Evolutionary conservation across 176 grass and related monocot genomes (phyloP), one percentile per base, ranked within the genome.

Genomic region (Saccharum spontaneum): DNA sequence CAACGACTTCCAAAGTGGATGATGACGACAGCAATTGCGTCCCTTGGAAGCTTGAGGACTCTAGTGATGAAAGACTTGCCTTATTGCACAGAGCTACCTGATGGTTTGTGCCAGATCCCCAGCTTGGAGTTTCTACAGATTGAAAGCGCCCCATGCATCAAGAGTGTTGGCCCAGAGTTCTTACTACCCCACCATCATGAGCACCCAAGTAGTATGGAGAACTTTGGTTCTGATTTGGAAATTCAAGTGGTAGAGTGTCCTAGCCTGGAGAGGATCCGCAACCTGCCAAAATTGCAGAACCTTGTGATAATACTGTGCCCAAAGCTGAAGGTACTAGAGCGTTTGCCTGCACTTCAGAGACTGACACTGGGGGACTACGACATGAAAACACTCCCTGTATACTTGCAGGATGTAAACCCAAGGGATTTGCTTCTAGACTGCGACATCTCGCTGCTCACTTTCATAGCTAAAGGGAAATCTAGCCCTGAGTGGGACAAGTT

Each of bases 161-260:
- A 12, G 10, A 0, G 10, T 63, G 0, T 63, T 63, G 60, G 60
- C 1, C 24, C 24, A 26, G 60, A 63, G 9, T 63, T 63, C 1
- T 14, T 63, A 26, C 3, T 5, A 23, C 24, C 18, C 14, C 45
- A 4, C 45, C 45, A 48, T 48, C 46, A 48, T 48, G 46, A 48
- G 13, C 46, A 5, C 46, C 46, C 13, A 48, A 14, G 46, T 0
- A 0, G 1, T 48, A 1, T 48, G 46, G 46, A 48, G 6, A 55
- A 55, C 50, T 3, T 55, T 8, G 50, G 50, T 20, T 7, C 17
- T 7, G 17, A 8, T 23, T 4, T 60, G 22, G 1, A 60, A 60
- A 60, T 60, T 10, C 0, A 2, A 2, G 8, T 60, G 8, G 0
- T 0, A 1, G 0, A 0, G 3, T 60, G 22, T 34, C 64, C 5